Conservation (phyloP, 1,139 yeast species). For the Taphrina deformans region DNA sequence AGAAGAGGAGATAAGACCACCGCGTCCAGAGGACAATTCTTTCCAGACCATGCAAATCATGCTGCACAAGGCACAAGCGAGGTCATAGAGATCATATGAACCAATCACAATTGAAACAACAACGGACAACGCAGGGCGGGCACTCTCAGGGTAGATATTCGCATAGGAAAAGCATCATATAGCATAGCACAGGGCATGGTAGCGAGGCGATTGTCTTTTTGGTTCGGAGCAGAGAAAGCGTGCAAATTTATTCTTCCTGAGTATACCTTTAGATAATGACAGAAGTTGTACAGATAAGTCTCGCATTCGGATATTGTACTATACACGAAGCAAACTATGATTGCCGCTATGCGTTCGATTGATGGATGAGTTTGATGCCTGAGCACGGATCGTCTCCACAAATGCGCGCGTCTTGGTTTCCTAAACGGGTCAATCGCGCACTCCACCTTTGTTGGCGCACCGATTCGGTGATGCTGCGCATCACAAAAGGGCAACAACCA, state of each 20-base stretch:
- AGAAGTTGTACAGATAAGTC: not conserved
- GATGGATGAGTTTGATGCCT: no score
- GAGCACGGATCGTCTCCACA: no score
- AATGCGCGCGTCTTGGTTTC: not conserved
- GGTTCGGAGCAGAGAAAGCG: no score
- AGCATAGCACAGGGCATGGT: not conserved
- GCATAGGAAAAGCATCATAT: not conserved
- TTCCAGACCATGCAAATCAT: not conserved
- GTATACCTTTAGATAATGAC: not conserved
- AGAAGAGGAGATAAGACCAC: not conserved
- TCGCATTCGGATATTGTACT: not conserved
- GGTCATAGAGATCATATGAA: not conserved
- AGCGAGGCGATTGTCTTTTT: not conserved
- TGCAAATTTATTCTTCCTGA: no score
- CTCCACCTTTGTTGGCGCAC: not conserved
- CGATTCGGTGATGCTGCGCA: not conserved
- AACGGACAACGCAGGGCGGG: not conserved
- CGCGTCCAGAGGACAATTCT: not conserved
- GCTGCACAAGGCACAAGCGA: not conserved
- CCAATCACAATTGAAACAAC: no score
- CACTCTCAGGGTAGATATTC: not conserved
- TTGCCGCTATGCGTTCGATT: no score
- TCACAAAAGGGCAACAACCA: no score
- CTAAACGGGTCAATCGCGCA: not conserved
- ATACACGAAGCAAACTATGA: no score